Conservation (phyloP, 208 protist species). For the Porcisia hertigi region DNA sequence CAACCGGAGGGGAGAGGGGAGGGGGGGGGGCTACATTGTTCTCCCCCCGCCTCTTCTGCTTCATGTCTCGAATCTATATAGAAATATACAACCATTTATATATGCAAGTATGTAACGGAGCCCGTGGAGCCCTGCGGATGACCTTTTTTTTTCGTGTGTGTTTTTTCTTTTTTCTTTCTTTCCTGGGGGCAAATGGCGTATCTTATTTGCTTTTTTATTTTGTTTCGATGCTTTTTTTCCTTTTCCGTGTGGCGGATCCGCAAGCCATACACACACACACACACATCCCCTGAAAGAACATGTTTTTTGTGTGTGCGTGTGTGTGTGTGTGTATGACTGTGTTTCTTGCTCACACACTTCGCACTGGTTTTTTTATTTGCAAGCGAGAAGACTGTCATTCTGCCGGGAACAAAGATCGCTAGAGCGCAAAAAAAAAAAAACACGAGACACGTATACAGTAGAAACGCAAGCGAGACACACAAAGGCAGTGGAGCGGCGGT, state of each 20-base stretch:
- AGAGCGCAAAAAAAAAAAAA: not conserved
- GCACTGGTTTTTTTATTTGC: not conserved
- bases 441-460: not conserved
- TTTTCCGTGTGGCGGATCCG: not conserved
- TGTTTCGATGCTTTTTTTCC: not conserved
- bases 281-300: not conserved
- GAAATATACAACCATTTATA: too few species aligned
- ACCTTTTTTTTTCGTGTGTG: not conserved
- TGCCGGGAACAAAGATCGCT: too few species aligned
- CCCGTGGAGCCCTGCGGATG: too few species aligned
- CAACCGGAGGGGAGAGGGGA: too few species aligned
- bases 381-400: not conserved
- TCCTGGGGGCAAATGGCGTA: too few species aligned
- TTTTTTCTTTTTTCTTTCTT: not conserved
- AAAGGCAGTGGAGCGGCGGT: not conserved
- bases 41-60: too few species aligned
- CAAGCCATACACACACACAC: not conserved
- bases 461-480: not conserved
- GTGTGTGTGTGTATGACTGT: constrained; percentile 1
- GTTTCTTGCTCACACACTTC: not conserved
- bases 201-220: not conserved
- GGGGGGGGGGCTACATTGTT: too few species aligned
- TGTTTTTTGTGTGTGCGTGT: not conserved
- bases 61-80: too few species aligned
- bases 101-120: too few species aligned